phyloP scores from a whole-genome alignment of 1,139 yeast genomes.

The Kluyveromyces sp. region DNA sequence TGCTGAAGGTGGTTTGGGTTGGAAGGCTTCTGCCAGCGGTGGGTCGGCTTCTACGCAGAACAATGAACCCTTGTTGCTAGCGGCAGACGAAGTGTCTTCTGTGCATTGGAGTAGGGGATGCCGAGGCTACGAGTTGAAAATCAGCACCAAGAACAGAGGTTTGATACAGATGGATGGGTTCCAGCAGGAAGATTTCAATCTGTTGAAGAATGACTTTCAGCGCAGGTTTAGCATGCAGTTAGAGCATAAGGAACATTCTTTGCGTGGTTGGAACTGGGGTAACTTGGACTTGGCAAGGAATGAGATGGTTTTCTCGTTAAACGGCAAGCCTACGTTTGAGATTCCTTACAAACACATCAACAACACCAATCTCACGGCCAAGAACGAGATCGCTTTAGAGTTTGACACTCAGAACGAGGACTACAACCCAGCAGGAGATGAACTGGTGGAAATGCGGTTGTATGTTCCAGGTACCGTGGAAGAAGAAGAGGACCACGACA shows the following conservation, averaged over 20 bases:
- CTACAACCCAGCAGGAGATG: conserved; percentile 82
- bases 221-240: conserved; percentile 64
- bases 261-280: conserved; percentile 99
- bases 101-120: conserved; percentile 92
- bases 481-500: conserved; percentile 36
- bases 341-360: conserved; percentile 73
- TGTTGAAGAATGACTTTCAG: conserved; percentile 77
- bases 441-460: conserved; percentile 87
- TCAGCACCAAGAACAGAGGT: conserved; percentile 83
- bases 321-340: conserved; percentile 87
- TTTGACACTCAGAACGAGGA: conserved; percentile 54
- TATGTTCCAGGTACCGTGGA: conserved; percentile 78
- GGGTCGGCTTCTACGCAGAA: conserved; percentile 43
- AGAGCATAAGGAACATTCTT: conserved; percentile 82
- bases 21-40: conserved; percentile 70
- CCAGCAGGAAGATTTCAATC: conserved; percentile 70
- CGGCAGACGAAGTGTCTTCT: conserved; percentile 73
- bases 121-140: conserved; percentile 81
- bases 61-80: conserved; percentile 72
- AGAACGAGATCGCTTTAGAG: conserved; percentile 89
- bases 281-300: conserved; percentile 85
- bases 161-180: conserved; percentile 89
- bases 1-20: conserved; percentile 92
- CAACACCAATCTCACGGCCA: conserved; percentile 88
- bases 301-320: conserved; percentile 79